Evolutionary conservation across 164 flowering plant genomes (phyloP).

Genomic region (Aristolochia fimbriata): DNA sequence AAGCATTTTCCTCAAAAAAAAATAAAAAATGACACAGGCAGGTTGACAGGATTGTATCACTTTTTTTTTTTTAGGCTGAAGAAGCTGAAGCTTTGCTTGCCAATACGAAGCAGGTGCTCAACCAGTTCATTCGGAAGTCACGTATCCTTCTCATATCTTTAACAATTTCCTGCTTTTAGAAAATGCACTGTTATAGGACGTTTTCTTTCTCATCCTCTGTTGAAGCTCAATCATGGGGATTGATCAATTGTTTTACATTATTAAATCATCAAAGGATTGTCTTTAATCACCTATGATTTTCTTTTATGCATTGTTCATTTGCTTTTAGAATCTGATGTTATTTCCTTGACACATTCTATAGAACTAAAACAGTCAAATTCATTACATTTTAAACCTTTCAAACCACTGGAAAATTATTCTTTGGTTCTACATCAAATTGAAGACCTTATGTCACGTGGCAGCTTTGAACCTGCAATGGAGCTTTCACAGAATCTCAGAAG

Average conservation of each 20-base stretch:
- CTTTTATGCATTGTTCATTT: not conserved
- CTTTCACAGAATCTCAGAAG: constrained; percentile 57
- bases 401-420: constrained; percentile 49
- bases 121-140: constrained; percentile 85
- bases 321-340: not conserved
- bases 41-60: not conserved
- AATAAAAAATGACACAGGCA: no score
- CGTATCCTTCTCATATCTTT: constrained; percentile 48
- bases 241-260: no score
- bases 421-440: constrained; percentile 54
- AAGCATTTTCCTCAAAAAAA: no score
- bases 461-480: constrained; percentile 55
- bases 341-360: constrained; percentile 45
- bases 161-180: no score
- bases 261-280: no score
- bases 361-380: constrained; percentile 71
- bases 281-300: not conserved
- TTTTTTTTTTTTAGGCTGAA: constrained; percentile 40
- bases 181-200: no score
- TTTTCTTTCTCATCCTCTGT: no score
- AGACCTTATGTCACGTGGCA: constrained; percentile 34
- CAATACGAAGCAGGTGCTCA: constrained; percentile 84
- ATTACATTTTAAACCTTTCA: constrained; percentile 73
- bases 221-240: no score
- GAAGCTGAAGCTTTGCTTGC: constrained; percentile 86